Evolutionary conservation across 2,329 filamentous ascomycete species (phyloP).

Genomic region (Pseudogymnoascus verrucosus): DNA sequence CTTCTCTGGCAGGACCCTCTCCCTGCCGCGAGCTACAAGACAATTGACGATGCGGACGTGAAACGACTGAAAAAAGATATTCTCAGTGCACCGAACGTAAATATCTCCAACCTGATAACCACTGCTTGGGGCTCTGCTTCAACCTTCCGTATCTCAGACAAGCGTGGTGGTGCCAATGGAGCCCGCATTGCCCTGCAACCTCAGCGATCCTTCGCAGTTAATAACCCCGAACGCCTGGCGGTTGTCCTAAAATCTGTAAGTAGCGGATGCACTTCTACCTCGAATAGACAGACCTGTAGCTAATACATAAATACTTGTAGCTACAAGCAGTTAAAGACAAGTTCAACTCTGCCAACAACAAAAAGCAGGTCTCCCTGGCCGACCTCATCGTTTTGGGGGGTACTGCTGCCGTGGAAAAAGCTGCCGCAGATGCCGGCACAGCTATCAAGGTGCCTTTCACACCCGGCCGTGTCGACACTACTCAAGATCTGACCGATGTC

Average conservation of each 20-base stretch:
- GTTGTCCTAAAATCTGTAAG: conserved; percentile 8
- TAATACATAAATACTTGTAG: background rate
- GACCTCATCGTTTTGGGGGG: conserved; percentile 52
- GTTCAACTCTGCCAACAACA: conserved; percentile 41
- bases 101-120: conserved; percentile 39
- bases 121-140: conserved; percentile 43
- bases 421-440: conserved; percentile 26
- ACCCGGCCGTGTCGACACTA: conserved; percentile 48
- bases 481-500: conserved; percentile 47
- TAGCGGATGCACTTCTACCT: background rate
- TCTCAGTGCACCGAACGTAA: conserved; percentile 36
- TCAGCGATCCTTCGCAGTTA: conserved; percentile 47
- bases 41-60: conserved; percentile 42
- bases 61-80: conserved; percentile 45
- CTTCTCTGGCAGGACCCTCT: conserved; percentile 50
- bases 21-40: conserved; percentile 36
- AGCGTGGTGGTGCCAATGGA: conserved; percentile 53
- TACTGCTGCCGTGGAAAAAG: conserved; percentile 47
- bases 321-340: conserved; percentile 33
- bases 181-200: conserved; percentile 49
- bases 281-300: background rate
- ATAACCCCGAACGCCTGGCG: conserved; percentile 43
- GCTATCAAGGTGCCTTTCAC: conserved; percentile 44
- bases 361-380: conserved; percentile 51
- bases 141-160: conserved; percentile 47